Base-by-base conservation (phyloP, 2,329 filamentous ascomycete species). In the Aspergillus ibericus region DNA sequence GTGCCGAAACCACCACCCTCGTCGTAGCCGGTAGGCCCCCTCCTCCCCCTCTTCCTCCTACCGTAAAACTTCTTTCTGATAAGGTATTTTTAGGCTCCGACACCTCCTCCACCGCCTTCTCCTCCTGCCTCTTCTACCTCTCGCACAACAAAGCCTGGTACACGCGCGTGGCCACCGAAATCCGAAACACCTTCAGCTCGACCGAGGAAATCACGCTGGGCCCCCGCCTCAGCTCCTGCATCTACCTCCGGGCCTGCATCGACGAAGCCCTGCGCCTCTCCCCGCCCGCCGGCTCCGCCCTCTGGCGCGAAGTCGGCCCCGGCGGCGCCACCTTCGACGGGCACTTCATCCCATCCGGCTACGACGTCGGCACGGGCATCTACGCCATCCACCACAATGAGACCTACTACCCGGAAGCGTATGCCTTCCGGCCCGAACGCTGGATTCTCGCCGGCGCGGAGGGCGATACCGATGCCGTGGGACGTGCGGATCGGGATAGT, bases 1-100 rank as follows among this genome's bases (percentile, higher is more conserved):
- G 78, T 74, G 77, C 76, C 60, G 81, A 83, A 63, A 80, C 76
- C 35, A 78, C 80, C 54, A 70, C 80, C 2, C 64, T 83, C 22
- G 82, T 83, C 59, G 79, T 81, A 42, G 80, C 81, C 13, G 81
- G 75, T 59, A 66, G 49, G 49, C n/a, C 15, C 25, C 2, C 44
- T 2, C 27, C n/a, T n/a, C n/a, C n/a, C 1, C 27, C 15, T 1
- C 12, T 47, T 25, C 7, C n/a, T 18, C 36, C 36, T 18, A 15
- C 36, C n/a, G n/a, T n/a, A n/a, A 20, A 47, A 9, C n/a, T 8
- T 6, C 8, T 7, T 3, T 9, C 44, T 16, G 12, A 32, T 15
- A 16, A 32, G 32, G 32, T 0, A 6, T 3, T 9, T 1, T 25
- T 54, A 62, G 75, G 74, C 0, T 69, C 72, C 16, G 78, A 80